phyloP scores from a whole-genome alignment of 805 yeast species.

The Nakazawaea ishiwadae region DNA sequence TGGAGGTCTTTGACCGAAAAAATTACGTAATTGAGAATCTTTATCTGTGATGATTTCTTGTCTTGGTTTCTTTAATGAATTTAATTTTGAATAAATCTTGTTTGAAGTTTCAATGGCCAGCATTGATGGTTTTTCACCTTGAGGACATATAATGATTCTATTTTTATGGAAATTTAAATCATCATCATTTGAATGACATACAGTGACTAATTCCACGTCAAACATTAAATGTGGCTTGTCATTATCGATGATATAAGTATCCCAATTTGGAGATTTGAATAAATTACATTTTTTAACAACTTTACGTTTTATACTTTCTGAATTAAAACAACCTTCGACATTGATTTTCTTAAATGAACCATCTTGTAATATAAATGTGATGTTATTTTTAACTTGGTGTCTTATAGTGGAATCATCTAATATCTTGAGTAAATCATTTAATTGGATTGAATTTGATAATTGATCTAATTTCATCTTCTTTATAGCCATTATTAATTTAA shows the following conservation, averaged over 20 bases:
- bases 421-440: background rate
- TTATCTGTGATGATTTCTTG: slow-evolving; percentile 12
- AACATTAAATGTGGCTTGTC: slow-evolving; percentile 45
- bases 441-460: slow-evolving; percentile 6
- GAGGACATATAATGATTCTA: slow-evolving; percentile 64
- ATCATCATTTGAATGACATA: slow-evolving; percentile 67
- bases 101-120: slow-evolving; percentile 55
- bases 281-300: slow-evolving; percentile 50
- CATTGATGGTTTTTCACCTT: slow-evolving; percentile 57
- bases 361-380: slow-evolving; percentile 69
- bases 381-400: background rate
- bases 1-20: slow-evolving; percentile 90
- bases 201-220: slow-evolving; percentile 77
- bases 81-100: slow-evolving; percentile 29
- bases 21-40: slow-evolving; percentile 31
- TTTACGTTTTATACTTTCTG: slow-evolving; percentile 69
- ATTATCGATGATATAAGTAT: slow-evolving; percentile 52
- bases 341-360: slow-evolving; percentile 67
- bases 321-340: slow-evolving; percentile 75
- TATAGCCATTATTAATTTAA: slow-evolving; percentile 60
- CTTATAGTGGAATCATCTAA: background rate
- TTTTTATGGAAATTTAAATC: slow-evolving; percentile 53
- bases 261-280: slow-evolving; percentile 44
- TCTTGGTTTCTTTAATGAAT: slow-evolving; percentile 11
- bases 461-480: slow-evolving; percentile 36